phyloP scores from a whole-genome alignment of 2,329 filamentous ascomycete genomes.

The Ascochyta clinopodiicola region DNA sequence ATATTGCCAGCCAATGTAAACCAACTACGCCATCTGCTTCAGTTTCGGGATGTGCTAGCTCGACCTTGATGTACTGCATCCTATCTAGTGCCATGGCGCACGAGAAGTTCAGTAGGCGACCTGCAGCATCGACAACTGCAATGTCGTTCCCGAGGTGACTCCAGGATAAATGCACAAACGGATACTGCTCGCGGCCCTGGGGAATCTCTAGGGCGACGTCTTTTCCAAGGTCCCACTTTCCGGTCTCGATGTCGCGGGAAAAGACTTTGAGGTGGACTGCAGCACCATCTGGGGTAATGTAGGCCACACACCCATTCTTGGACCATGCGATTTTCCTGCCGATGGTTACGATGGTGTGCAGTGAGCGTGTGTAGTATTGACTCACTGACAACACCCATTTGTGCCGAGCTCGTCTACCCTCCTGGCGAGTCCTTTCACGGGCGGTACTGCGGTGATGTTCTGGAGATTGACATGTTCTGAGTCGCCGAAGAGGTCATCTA shows the following conservation, averaged over 20 bases:
- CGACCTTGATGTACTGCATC: conserved; percentile 66
- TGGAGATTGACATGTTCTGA: conserved; percentile 65
- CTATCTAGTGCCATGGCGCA: conserved; percentile 77
- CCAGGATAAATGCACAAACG: conserved; percentile 83
- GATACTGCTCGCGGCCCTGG: conserved; percentile 67
- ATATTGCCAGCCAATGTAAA: conserved; percentile 76
- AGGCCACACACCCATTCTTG: conserved; percentile 82
- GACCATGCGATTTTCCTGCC: conserved; percentile 84
- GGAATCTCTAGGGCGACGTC: conserved; percentile 71
- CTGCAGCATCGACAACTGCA: conserved; percentile 80
- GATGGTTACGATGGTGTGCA: conserved; percentile 8
- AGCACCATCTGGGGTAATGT: conserved; percentile 74
- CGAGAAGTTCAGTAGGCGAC: conserved; percentile 76
- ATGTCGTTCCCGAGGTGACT: conserved; percentile 78
- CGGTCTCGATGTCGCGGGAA: conserved; percentile 70
- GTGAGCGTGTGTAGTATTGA: conserved; percentile 21
- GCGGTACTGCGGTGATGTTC: conserved; percentile 60
- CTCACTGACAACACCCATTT: conserved; percentile 83
- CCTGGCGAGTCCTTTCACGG: conserved; percentile 71
- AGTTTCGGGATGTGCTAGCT: conserved; percentile 72
- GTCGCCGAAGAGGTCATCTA: conserved; percentile 58
- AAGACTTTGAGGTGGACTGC: conserved; percentile 76
- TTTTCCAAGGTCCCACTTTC: conserved; percentile 77
- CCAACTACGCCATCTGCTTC: conserved; percentile 82
- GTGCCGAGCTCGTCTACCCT: conserved; percentile 78